Percentiles rank a stretch among this genome's conserved stretches.
These are phyloP conservation scores for Russula virescens DNA, from an alignment of 768 basidiomycete species.

Conservation along the genomic window DNA sequence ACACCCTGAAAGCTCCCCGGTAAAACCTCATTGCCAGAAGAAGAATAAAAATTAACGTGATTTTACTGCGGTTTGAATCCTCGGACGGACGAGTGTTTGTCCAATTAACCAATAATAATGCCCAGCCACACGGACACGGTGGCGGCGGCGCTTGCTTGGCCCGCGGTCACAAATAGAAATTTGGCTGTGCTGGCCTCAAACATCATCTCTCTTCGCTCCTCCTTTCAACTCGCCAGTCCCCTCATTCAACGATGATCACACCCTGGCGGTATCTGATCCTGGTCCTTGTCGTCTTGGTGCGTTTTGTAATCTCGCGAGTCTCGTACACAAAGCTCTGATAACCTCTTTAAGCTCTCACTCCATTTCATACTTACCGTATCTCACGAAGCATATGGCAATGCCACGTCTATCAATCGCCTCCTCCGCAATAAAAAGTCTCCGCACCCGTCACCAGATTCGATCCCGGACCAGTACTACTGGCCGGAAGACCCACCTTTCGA, in stretches of 20 bases:
- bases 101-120: no score
- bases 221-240: background rate
- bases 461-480: constrained; percentile 33
- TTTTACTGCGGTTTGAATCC: no score
- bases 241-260: constrained; percentile 44
- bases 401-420: constrained; percentile 41
- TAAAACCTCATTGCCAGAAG: no score
- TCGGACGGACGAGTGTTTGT: no score
- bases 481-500: constrained; percentile 21
- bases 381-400: constrained; percentile 42
- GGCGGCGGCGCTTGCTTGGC: no score
- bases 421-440: constrained; percentile 24
- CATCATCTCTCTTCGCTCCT: background rate
- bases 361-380: constrained; percentile 52
- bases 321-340: background rate
- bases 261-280: constrained; percentile 54
- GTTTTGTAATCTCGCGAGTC: constrained; percentile 6
- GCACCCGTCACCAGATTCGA: constrained; percentile 40
- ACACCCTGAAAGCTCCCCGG: no score
- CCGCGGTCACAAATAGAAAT: no score
- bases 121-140: no score
- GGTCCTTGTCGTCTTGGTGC: constrained; percentile 32
- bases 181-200: no score
- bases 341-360: constrained; percentile 42
- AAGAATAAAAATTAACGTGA: no score